Evolutionary conservation across 257 asterid genomes (phyloP), one percentile per base, ranked within the genome.

Genomic region (Nicotiana sylvestris): DNA sequence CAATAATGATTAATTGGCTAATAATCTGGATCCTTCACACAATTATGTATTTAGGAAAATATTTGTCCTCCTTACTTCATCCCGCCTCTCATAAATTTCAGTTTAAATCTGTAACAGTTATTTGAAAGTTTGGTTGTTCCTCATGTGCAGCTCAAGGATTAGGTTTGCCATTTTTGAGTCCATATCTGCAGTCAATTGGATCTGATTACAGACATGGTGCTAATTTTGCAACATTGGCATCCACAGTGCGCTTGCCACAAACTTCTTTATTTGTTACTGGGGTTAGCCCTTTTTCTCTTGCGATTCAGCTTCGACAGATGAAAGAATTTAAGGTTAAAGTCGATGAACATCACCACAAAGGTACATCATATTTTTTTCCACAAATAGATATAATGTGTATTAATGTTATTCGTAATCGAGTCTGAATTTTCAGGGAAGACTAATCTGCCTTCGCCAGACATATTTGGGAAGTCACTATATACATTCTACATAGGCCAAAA

Each of bases 401-500:
- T 58, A 5, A 5, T 43, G 21, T 33, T 5, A 49, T 25, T 33
- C 79, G 13, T 74, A 18, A 35, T 55, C 6, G 1, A 49, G 17
- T 83, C 13, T 66, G 66, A 32, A 61, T 84, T 16, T 32, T 57
- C 76, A 87, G 92, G 87, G 62, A 78, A 78, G 57, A 78, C 83
- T 58, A 83, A 86, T 64, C 89, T 93, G 76, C 98, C 98, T n/a
- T 81, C 84, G 8, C 89, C 92, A 1, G 82, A 84, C 84, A 84
- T 90, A 88, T 92, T 94, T 57, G 91, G 92, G 29, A 91, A 90
- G 32, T 85, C 97, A 57, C 86, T 92, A 13, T 93, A 89, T 83
- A 87, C 89, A 65, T 90, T 93, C 89, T 88, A 88, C 84, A 89
- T 89, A 37, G 98, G 98, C 68, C 98, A 91, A 82, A 86, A 92